A percentile compares a stretch with the other conserved stretches of the same genome.
These are phyloP conservation scores for Hypsizygus marmoreus DNA, from an alignment of 768 basidiomycete species.

Conservation along the genomic window DNA sequence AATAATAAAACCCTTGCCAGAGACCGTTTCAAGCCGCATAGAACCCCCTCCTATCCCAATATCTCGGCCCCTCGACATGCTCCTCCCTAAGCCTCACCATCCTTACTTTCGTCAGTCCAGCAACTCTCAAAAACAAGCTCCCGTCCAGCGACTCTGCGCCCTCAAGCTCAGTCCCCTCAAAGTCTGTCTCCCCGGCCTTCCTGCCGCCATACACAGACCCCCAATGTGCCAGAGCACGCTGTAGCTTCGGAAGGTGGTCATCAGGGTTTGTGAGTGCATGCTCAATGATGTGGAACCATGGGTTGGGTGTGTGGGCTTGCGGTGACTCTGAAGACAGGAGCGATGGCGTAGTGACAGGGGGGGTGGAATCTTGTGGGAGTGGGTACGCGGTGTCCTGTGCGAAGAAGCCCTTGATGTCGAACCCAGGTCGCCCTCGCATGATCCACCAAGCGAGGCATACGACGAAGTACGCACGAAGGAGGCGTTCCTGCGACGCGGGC, in stretches of 20 bases:
- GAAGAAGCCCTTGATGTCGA: slow-evolving; percentile 33
- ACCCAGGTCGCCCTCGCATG: slow-evolving; percentile 31
- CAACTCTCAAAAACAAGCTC: slow-evolving; percentile 55
- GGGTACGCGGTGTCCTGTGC: slow-evolving; percentile 17
- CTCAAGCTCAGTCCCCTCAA: slow-evolving; percentile 34
- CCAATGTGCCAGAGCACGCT: slow-evolving; percentile 53
- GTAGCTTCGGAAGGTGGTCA: slow-evolving; percentile 46
- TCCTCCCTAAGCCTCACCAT: slow-evolving; percentile 30
- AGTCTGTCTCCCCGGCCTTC: slow-evolving; percentile 22
- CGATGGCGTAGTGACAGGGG: slow-evolving; percentile 17
- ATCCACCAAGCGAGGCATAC: slow-evolving; percentile 34
- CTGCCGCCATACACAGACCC: slow-evolving; percentile 29
- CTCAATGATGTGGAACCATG: slow-evolving; percentile 42
- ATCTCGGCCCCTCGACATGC: slow-evolving; percentile 14
- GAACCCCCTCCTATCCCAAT: slow-evolving; percentile 28
- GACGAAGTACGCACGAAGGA: slow-evolving; percentile 63
- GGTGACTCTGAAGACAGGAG: slow-evolving; percentile 32
- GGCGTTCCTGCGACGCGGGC: slow-evolving; percentile 44
- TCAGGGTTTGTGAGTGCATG: slow-evolving; percentile 36
- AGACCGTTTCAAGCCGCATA: too few species aligned
- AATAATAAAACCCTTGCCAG: too few species aligned
- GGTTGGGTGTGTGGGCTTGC: slow-evolving; percentile 30
- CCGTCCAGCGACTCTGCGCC: slow-evolving; percentile 55
- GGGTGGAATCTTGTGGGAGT: slow-evolving; percentile 7
- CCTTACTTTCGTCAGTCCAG: slow-evolving; percentile 48